Conservation (phyloP, 2,329 filamentous ascomycete genomes). For the Pseudopithomyces chartarum region DNA sequence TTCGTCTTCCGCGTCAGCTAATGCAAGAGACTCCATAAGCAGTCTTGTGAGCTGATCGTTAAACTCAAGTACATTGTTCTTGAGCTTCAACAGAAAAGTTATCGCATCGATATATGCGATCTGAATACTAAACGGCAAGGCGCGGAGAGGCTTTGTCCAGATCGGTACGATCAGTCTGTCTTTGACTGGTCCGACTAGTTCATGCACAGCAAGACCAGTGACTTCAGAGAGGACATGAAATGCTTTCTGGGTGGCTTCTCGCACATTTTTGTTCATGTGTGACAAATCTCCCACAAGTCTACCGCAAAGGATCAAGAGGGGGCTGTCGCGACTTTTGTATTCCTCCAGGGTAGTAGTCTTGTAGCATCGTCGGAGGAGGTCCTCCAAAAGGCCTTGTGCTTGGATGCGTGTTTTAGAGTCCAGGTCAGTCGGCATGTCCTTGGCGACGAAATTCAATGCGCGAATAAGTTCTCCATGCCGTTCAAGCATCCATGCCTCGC, state of each 20-base stretch:
- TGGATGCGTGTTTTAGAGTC: slow-evolving; percentile 85
- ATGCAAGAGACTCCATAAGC: slow-evolving; percentile 88
- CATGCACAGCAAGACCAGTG: slow-evolving; percentile 78
- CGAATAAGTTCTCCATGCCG: slow-evolving; percentile 88
- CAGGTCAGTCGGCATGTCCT: slow-evolving; percentile 94
- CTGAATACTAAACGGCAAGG: slow-evolving; percentile 90
- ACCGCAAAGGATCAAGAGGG: slow-evolving; percentile 77
- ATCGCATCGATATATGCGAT: slow-evolving; percentile 99
- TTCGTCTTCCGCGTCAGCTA: slow-evolving; percentile 94
- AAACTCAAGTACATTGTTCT: slow-evolving; percentile 86
- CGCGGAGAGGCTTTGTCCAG: slow-evolving; percentile 91
- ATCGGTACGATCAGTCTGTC: slow-evolving; percentile 89
- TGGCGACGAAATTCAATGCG: slow-evolving; percentile 95
- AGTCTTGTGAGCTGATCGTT: slow-evolving; percentile 90
- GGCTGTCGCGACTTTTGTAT: slow-evolving; percentile 66
- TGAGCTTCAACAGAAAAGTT: slow-evolving; percentile 89
- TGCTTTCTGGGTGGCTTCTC: slow-evolving; percentile 81
- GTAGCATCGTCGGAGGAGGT: slow-evolving; percentile 78
- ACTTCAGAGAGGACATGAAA: slow-evolving; percentile 82
- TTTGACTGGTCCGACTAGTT: slow-evolving; percentile 87
- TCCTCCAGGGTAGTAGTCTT: slow-evolving; percentile 82
- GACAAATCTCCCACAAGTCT: slow-evolving; percentile 86
- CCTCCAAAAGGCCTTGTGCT: slow-evolving; percentile 81
- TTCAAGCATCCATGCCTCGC: slow-evolving; percentile 79
- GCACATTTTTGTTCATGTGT: slow-evolving; percentile 95